A percentile compares a stretch with the other conserved stretches of the same genome.
phyloP scores from a whole-genome alignment of 306 rosid species.

The Hylodesmum podocarpum region DNA sequence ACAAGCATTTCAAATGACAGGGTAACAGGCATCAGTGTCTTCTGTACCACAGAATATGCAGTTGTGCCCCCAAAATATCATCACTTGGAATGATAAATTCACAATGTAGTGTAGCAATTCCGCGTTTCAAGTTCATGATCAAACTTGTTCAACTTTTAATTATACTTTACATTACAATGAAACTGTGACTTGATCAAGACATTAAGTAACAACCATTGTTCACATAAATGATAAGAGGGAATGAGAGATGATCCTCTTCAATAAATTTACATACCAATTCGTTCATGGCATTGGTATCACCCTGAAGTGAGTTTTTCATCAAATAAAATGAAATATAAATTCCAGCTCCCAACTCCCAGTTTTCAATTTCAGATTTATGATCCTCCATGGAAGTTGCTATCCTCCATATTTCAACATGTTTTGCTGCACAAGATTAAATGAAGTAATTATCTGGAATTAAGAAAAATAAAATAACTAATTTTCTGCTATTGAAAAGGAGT shows the following conservation, averaged over 20 bases:
- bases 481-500: slow-evolving; percentile 6
- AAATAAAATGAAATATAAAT: slow-evolving; percentile 81
- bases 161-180: slow-evolving; percentile 5
- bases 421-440: slow-evolving; percentile 47
- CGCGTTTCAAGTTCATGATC: background rate
- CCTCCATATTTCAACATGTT: slow-evolving; percentile 82
- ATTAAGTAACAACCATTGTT: background rate
- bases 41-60: background rate
- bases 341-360: slow-evolving; percentile 98
- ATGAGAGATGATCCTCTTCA: background rate
- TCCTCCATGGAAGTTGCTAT: slow-evolving; percentile 82
- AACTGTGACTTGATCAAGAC: background rate
- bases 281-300: slow-evolving; percentile 50
- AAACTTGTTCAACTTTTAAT: slow-evolving; percentile 22
- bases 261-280: slow-evolving; percentile 57
- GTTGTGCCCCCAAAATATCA: slow-evolving; percentile 13
- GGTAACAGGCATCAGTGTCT: slow-evolving; percentile 7
- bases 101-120: background rate
- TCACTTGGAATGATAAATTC: slow-evolving; percentile 12
- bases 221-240: background rate
- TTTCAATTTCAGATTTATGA: slow-evolving; percentile 93
- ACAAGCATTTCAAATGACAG: background rate
- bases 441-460: slow-evolving; percentile 8
- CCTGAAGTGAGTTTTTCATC: slow-evolving; percentile 74
- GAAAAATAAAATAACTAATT: background rate